Percentiles rank a stretch among this genome's conserved stretches.
Conservation (phyloP, 805 yeast genomes). For the Hanseniaspora guilliermondii region DNA sequence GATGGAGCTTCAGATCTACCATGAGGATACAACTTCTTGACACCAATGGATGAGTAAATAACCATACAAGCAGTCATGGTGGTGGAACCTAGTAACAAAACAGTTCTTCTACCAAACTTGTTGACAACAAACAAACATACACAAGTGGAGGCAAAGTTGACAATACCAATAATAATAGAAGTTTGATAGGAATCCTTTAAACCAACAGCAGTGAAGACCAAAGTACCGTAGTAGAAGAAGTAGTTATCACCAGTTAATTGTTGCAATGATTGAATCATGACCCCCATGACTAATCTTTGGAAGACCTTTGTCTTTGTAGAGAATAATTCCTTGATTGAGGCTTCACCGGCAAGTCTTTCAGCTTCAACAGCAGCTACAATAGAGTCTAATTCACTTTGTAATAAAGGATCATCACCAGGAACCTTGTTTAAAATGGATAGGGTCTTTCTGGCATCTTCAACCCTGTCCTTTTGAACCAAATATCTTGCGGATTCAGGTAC, state of each 20-base stretch:
- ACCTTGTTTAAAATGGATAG: constrained; percentile 49
- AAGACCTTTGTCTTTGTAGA: constrained; percentile 54
- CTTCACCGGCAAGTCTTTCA: constrained; percentile 50
- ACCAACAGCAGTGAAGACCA: constrained; percentile 51
- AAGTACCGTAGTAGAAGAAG: constrained; percentile 56
- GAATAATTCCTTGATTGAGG: constrained; percentile 52
- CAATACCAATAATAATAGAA: constrained; percentile 46
- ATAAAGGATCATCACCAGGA: constrained; percentile 40
- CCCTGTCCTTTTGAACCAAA: constrained; percentile 40
- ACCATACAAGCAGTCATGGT: constrained; percentile 37
- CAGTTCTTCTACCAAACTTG: constrained; percentile 40
- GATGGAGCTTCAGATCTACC: constrained; percentile 33
- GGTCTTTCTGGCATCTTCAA: constrained; percentile 54
- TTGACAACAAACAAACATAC: constrained; percentile 41
- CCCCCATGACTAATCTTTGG: constrained; percentile 38
- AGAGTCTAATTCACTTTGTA: constrained; percentile 43
- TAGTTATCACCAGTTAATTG: constrained; percentile 58
- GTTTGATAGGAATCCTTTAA: constrained; percentile 47
- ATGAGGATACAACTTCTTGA: constrained; percentile 32
- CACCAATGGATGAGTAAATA: constrained; percentile 50
- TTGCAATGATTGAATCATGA: constrained; percentile 47
- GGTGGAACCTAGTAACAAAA: constrained; percentile 37
- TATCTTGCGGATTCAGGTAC: constrained; percentile 70
- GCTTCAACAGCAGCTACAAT: constrained; percentile 50
- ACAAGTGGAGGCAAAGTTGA: constrained; percentile 47